A percentile compares a stretch with the other conserved stretches of the same genome.
Evolutionary conservation across 768 basidiomycete genomes (phyloP).

Genomic region (Auriculariales sp.): DNA sequence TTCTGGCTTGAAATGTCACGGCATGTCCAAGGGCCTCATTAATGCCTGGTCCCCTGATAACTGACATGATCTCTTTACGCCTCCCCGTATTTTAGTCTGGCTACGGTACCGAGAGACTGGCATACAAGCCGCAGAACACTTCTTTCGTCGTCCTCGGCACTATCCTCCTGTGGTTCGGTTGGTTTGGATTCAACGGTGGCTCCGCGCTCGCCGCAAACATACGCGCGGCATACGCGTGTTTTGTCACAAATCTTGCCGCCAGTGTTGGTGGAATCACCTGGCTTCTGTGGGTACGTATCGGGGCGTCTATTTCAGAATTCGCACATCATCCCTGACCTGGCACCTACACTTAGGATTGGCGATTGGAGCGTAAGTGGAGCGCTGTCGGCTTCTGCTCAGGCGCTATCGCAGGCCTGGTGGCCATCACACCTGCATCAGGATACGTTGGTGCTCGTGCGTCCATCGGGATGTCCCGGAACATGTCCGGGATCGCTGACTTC

Average conservation of each 20-base stretch:
- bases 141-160: constrained; percentile 73
- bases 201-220: constrained; percentile 80
- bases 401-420: constrained; percentile 77
- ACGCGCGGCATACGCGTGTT: constrained; percentile 60
- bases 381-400: constrained; percentile 91
- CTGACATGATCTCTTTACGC: too few species aligned
- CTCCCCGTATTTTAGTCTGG: too few species aligned
- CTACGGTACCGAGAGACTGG: constrained; percentile 37
- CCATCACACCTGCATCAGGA: constrained; percentile 79
- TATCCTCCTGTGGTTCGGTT: constrained; percentile 74
- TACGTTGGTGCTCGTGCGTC: constrained; percentile 67
- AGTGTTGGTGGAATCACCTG: constrained; percentile 77
- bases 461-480: constrained; percentile 16
- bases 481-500: background rate
- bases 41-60: too few species aligned
- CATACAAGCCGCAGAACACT: constrained; percentile 82
- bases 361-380: constrained; percentile 67
- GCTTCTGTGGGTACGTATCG: constrained; percentile 15
- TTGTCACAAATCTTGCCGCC: constrained; percentile 85
- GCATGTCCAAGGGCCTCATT: too few species aligned
- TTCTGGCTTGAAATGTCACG: too few species aligned
- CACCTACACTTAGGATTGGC: constrained; percentile 39
- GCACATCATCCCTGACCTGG: background rate
- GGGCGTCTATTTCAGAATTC: constrained; percentile 3
- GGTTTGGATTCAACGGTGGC: constrained; percentile 82